Evolutionary conservation across 768 basidiomycete species (phyloP), one percentile per base, ranked within the genome.

Genomic region (Tricholoma matsutake): DNA sequence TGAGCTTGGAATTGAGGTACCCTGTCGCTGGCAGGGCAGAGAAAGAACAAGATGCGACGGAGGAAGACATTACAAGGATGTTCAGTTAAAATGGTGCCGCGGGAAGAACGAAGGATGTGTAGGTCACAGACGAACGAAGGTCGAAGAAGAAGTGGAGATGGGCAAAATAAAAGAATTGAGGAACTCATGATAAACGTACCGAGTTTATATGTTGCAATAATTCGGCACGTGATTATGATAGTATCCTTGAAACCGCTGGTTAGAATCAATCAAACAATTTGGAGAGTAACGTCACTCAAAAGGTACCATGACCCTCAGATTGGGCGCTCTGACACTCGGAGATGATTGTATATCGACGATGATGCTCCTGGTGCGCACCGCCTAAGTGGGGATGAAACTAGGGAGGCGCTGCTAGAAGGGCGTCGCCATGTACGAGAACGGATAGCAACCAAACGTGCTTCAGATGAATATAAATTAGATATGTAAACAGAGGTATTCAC

Each of bases 31-130:
- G 20, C 47, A 28, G 25, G 25, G 25, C 29, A 14, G 41, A 28
- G 32, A 65, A 54, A 31, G 59, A 68, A 29, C 60, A 57, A 37
- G 65, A 60, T 34, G 62, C 63, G 31, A 57, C 14, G 2, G 63
- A 11, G 14, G 61, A 68, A 63, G 64, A 56, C 65, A 66, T 66
- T 32, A 22, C 32, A 34, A 35, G 25, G 10, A 7, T 45, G 43
- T 20, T 45, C 14, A 34, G 56, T 16, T n/a, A 14, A 35, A 34
- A 32, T 49, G 16, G 6, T 18, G 43, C 20, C 37, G 37, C 37
- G 16, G 14, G 11, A 61, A 55, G 45, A 61, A 39, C 31, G 47
- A 61, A 61, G 25, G 16, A 37, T 51, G 9, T 10, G 37, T 28
- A 54, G 57, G 54, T 51, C 32, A 54, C 49, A 56, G 20, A 54